These are phyloP conservation scores for Leccinum aurantiacum DNA, from an alignment of 768 basidiomycete species.

Conservation along the genomic window DNA sequence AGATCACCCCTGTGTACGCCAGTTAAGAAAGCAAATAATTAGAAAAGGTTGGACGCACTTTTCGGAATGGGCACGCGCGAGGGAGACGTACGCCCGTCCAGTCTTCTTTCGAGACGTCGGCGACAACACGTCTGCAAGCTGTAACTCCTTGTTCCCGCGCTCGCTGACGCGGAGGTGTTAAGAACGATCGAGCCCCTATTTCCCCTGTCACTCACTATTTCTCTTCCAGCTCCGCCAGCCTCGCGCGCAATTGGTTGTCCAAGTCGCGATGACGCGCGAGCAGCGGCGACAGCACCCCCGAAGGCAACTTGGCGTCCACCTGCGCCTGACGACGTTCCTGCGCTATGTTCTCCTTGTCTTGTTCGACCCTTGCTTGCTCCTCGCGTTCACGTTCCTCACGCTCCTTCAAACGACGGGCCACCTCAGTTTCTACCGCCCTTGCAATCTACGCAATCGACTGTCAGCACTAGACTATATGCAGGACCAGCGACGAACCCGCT, in stretches of 20 bases:
- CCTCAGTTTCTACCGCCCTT: conserved; percentile 72
- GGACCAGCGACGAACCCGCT: conserved; percentile 44
- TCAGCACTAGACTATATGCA: background rate
- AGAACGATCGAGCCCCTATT: conserved; percentile 17
- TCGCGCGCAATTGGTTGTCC: conserved; percentile 62
- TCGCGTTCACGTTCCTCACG: conserved; percentile 37
- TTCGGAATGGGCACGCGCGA: conserved; percentile 78
- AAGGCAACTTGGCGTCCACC: conserved; percentile 21
- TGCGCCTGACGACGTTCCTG: conserved; percentile 9
- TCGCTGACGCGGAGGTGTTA: conserved; percentile 46
- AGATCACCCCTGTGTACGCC: conserved; percentile 61
- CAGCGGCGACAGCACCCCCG: conserved; percentile 56
- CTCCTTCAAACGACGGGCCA: conserved; percentile 59
- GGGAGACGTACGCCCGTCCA: conserved; percentile 79
- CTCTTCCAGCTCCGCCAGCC: conserved; percentile 68
- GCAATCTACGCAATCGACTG: conserved; percentile 50
- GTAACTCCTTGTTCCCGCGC: conserved; percentile 57
- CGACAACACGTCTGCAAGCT: conserved; percentile 62
- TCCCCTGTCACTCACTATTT: conserved; percentile 55
- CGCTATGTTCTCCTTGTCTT: conserved; percentile 30
- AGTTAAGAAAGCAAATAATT: background rate
- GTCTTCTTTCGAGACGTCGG: conserved; percentile 79
- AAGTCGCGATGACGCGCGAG: conserved; percentile 66
- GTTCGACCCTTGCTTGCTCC: conserved; percentile 29
- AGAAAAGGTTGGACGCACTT: conserved; percentile 49